Evolutionary conservation across 129 eudicot species (phyloP).

Genomic region (Saussurea involucrata): DNA sequence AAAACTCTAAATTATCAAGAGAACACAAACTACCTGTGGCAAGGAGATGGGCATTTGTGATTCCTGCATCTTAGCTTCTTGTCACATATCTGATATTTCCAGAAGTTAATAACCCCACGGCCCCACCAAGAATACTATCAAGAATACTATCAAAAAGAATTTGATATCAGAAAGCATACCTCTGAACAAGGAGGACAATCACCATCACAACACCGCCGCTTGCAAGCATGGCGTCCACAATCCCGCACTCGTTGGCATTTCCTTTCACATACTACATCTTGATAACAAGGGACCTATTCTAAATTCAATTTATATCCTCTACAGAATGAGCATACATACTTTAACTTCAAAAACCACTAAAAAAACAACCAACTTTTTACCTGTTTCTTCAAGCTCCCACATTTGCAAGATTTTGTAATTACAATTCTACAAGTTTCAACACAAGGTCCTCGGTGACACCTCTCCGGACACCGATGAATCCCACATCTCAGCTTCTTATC

Average conservation of each 20-base stretch:
- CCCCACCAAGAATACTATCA: constrained; percentile 14
- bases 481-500: constrained; percentile 83
- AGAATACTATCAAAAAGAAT: not conserved
- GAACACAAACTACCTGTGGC: constrained; percentile 67
- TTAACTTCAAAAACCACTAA: not conserved
- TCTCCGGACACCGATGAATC: constrained; percentile 77
- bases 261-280: constrained; percentile 94
- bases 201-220: constrained; percentile 89
- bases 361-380: constrained; percentile 30
- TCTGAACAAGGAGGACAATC: constrained; percentile 98
- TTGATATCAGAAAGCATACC: constrained; percentile 35
- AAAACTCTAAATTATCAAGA: not conserved
- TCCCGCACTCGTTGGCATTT: constrained; percentile 79
- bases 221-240: constrained; percentile 99
- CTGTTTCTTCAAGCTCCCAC: constrained; percentile 98
- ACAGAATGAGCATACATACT: not conserved
- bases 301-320: constrained; percentile 39
- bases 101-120: not conserved
- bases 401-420: constrained; percentile 72
- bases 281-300: constrained; percentile 95
- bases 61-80: constrained; percentile 93
- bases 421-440: constrained; percentile 75
- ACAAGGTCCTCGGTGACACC: constrained; percentile 87
- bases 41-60: constrained; percentile 98
- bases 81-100: constrained; percentile 73